These are phyloP conservation scores for Eucalyptus cloeziana DNA, from an alignment of 345 rosid species.

Conservation along the genomic window DNA sequence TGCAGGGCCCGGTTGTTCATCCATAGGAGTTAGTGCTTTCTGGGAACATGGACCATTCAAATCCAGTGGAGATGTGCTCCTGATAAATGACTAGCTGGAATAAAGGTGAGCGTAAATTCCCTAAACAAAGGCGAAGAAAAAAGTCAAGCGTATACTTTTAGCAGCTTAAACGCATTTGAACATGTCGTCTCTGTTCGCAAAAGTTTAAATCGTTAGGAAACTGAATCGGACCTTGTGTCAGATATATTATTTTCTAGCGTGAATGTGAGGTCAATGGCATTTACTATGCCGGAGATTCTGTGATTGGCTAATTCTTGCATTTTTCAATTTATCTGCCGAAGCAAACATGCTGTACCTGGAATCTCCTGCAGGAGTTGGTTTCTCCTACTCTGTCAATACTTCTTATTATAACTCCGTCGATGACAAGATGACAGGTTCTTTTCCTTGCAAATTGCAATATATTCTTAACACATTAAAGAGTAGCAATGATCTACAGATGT, in stretches of 20 bases:
- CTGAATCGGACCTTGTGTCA: background rate
- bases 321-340: no score
- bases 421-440: slow-evolving; percentile 17
- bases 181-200: no score
- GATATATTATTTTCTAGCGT: background rate
- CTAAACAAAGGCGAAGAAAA: background rate
- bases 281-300: background rate
- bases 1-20: slow-evolving; percentile 39
- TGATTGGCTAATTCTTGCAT: no score
- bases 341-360: no score
- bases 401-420: slow-evolving; percentile 5
- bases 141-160: no score
- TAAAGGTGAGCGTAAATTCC: slow-evolving; percentile 1
- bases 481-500: background rate
- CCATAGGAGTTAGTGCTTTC: slow-evolving; percentile 30
- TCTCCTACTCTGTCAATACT: no score
- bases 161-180: background rate
- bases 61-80: slow-evolving; percentile 7
- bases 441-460: background rate
- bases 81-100: slow-evolving; percentile 29
- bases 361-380: no score
- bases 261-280: background rate
- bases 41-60: slow-evolving; percentile 31
- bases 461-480: background rate
- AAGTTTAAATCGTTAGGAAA: background rate